Evolutionary conservation across 768 basidiomycete species (phyloP).

Genomic region (Psilocybe cubensis): DNA sequence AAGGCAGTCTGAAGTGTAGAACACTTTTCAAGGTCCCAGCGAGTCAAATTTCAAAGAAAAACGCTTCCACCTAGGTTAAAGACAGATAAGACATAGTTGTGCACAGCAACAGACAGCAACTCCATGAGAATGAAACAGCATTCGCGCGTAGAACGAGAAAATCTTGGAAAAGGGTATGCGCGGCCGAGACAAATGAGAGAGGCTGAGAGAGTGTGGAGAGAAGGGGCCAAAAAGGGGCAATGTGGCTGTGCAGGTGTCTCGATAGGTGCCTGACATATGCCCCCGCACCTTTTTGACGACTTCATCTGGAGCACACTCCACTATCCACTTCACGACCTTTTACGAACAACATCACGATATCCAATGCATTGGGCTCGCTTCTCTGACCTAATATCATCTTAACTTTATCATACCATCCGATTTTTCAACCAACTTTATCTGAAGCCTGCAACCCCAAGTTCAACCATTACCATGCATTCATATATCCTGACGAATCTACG

Average conservation of each 20-base stretch:
- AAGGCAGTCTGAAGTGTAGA: no score
- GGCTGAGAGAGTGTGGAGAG: conserved; percentile 6
- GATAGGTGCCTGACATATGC: conserved; percentile 9
- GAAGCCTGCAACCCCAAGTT: background rate
- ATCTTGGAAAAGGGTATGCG: no score
- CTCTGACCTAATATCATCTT: background rate
- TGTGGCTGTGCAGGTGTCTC: conserved; percentile 16
- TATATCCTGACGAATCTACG: conserved; percentile 11
- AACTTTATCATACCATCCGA: conserved; percentile 1
- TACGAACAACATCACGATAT: conserved; percentile 18
- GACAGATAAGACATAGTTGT: no score
- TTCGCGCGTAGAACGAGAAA: no score
- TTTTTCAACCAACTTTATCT: conserved; percentile 1
- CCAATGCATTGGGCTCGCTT: conserved; percentile 16
- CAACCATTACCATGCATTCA: conserved; percentile 5
- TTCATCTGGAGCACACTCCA: conserved; percentile 19
- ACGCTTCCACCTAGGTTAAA: no score
- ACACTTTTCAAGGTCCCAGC: no score
- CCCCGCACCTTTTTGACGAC: conserved; percentile 11
- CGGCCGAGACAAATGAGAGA: no score
- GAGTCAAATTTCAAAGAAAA: no score
- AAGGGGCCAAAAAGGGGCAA: conserved; percentile 16
- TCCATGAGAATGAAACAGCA: no score
- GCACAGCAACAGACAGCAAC: no score
- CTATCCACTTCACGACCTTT: conserved; percentile 19